These are phyloP conservation scores for Ustilago lituana DNA, from an alignment of 1,284 basidiomycete genomes.

Conservation along the genomic window DNA sequence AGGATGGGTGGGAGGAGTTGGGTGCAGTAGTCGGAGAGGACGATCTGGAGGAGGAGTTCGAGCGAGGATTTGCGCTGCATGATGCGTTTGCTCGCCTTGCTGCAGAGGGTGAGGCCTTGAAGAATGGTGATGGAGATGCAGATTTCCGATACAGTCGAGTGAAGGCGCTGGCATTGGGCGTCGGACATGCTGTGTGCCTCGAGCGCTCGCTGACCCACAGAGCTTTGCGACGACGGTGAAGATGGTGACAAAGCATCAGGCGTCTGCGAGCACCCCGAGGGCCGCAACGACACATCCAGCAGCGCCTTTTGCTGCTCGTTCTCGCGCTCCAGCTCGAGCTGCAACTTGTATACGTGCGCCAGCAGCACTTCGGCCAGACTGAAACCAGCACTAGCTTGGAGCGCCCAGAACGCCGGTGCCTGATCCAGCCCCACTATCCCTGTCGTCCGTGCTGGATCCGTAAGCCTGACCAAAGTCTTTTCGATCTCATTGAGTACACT, in stretches of 20 bases:
- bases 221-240: too few species aligned
- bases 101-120: conserved; percentile 44
- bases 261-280: too few species aligned
- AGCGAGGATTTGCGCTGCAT: conserved; percentile 33
- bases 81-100: conserved; percentile 23
- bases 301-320: conserved; percentile 7
- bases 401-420: conserved; percentile 31
- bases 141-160: conserved; percentile 19
- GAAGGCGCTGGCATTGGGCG: conserved; percentile 18
- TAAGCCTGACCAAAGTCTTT: conserved; percentile 27
- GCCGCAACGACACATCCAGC: not conserved
- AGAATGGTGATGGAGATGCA: conserved; percentile 45
- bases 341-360: conserved; percentile 29
- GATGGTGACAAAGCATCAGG: too few species aligned
- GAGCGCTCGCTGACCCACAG: conserved; percentile 1
- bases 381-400: conserved; percentile 31
- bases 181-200: conserved; percentile 6
- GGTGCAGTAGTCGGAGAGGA: conserved; percentile 40
- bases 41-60: conserved; percentile 36
- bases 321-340: conserved; percentile 31
- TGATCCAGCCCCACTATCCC: conserved; percentile 12
- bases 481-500: conserved; percentile 36
- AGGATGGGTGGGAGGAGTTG: conserved; percentile 38
- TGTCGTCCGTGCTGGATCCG: not conserved
- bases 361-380: conserved; percentile 36